phyloP scores from a whole-genome alignment of 106 monocot genomes.

The Dioscorea dumetorum region DNA sequence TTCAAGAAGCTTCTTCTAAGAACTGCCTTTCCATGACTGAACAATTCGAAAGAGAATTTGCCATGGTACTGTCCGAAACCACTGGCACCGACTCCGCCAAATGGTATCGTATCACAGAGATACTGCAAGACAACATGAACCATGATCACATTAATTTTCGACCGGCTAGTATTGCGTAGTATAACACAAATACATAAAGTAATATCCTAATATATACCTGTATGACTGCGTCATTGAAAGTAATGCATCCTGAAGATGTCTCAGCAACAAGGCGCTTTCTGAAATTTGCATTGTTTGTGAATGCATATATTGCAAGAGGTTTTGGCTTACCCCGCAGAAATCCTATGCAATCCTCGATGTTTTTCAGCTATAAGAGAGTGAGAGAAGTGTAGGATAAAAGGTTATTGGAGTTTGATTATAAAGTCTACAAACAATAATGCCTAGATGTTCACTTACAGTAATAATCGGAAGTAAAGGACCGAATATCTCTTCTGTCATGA shows the following conservation, averaged over 20 bases:
- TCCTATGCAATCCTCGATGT: constrained; percentile 69
- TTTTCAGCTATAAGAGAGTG: constrained; percentile 57
- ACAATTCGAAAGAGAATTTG: constrained; percentile 72
- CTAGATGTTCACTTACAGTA: constrained; percentile 36
- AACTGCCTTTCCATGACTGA: constrained; percentile 71
- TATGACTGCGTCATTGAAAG: constrained; percentile 68
- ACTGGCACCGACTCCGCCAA: constrained; percentile 78
- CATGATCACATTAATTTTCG: neutral
- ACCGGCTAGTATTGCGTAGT: no score
- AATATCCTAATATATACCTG: constrained; percentile 32
- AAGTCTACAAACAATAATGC: neutral
- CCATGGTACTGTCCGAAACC: constrained; percentile 88
- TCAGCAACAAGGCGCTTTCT: constrained; percentile 37
- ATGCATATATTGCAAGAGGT: constrained; percentile 84
- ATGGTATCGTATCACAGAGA: constrained; percentile 49
- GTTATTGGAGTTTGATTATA: neutral
- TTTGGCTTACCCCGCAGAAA: constrained; percentile 61
- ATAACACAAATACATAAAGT: no score
- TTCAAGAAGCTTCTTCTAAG: constrained; percentile 45
- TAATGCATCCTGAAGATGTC: constrained; percentile 77
- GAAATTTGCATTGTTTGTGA: constrained; percentile 51
- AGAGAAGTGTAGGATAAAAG: neutral
- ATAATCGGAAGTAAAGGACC: constrained; percentile 77
- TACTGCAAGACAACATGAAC: constrained; percentile 23
- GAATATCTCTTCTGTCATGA: constrained; percentile 93